Percentiles rank a stretch among this genome's conserved stretches.
These are phyloP conservation scores for Xylona heveae DNA, from an alignment of 495 filamentous ascomycete genomes.

Conservation along the genomic window DNA sequence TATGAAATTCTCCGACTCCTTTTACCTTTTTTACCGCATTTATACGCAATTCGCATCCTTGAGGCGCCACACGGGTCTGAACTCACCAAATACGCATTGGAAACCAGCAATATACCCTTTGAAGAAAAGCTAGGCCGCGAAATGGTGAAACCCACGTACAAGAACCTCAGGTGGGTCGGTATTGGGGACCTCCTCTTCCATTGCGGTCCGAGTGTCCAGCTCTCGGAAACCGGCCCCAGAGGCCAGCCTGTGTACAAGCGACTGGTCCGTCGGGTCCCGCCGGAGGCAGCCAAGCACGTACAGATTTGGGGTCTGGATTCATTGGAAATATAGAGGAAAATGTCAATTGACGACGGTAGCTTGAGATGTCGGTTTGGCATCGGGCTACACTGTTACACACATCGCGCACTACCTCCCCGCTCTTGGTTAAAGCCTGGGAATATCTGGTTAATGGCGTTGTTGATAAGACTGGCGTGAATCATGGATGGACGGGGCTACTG, in stretches of 20 bases:
- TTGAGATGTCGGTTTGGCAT: too few species aligned
- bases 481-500: too few species aligned
- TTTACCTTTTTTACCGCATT: slow-evolving; percentile 11
- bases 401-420: too few species aligned
- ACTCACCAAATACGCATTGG: slow-evolving; percentile 10
- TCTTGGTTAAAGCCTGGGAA: too few species aligned
- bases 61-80: slow-evolving; percentile 9
- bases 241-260: slow-evolving; percentile 3
- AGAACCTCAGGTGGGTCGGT: slow-evolving; percentile 12
- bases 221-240: slow-evolving; percentile 1
- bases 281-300: slow-evolving; percentile 10
- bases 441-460: too few species aligned
- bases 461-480: too few species aligned
- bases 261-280: slow-evolving; percentile 6
- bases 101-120: not conserved
- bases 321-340: slow-evolving; percentile 6
- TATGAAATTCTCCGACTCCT: slow-evolving; percentile 8
- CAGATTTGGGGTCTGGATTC: slow-evolving; percentile 13
- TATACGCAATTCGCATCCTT: slow-evolving; percentile 14
- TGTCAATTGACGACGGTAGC: too few species aligned
- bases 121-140: slow-evolving; percentile 6
- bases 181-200: slow-evolving; percentile 12
- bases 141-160: slow-evolving; percentile 8
- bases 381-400: too few species aligned
- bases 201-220: slow-evolving; percentile 7